Conservation (phyloP, 176 grass and related monocot species). For the Triticum monococcum region DNA sequence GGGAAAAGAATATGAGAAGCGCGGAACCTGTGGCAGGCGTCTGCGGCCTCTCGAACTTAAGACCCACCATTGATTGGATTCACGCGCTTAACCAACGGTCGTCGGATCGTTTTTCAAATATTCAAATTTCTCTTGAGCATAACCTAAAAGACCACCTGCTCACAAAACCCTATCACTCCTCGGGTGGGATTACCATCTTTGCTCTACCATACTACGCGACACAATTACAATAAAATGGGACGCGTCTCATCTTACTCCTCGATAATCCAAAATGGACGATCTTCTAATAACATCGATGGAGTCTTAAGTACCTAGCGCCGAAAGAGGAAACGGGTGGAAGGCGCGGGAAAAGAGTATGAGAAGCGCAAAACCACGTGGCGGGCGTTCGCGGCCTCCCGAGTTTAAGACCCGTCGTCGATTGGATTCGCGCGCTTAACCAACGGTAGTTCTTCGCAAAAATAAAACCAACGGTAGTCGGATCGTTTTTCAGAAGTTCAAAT, state of each 20-base stretch:
- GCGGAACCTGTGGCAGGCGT: background rate
- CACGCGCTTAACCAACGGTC: background rate
- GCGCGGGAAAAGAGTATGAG: background rate
- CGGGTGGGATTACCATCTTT: background rate
- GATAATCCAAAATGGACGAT: too few relatives aligned
- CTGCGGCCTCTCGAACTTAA: background rate
- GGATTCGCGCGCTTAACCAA: background rate
- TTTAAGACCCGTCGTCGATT: background rate
- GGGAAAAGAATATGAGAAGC: background rate
- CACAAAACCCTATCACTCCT: background rate
- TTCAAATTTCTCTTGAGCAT: background rate
- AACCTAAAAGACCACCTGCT: background rate
- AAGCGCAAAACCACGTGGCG: background rate
- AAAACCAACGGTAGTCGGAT: background rate
- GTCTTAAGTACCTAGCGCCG: too few relatives aligned
- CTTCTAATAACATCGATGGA: background rate
- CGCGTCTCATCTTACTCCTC: too few relatives aligned
- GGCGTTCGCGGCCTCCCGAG: too few relatives aligned
- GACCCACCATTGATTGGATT: background rate
- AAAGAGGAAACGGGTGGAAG: background rate
- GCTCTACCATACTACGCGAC: background rate
- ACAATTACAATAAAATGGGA: background rate
- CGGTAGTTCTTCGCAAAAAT: too few relatives aligned
- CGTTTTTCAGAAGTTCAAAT: background rate
- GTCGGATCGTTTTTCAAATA: background rate